Conservation (phyloP, 139 green algal genomes). For the Closterium sp. region DNA sequence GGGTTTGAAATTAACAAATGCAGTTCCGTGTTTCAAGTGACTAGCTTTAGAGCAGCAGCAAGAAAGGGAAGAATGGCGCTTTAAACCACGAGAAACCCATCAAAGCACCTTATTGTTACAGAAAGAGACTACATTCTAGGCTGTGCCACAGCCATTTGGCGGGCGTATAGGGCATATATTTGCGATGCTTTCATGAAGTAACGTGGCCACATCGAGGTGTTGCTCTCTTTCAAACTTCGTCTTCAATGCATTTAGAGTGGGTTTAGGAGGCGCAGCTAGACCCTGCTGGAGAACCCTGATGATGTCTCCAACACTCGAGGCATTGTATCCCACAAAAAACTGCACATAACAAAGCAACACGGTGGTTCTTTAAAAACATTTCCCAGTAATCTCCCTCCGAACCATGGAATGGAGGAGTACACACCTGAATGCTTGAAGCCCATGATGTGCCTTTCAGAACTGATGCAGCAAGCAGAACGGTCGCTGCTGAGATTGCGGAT, state of each 20-base stretch:
- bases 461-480: slow-evolving; percentile 21
- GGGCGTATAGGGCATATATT: not conserved
- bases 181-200: not conserved
- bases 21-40: too few species aligned
- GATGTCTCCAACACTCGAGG: not conserved
- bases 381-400: not conserved
- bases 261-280: not conserved
- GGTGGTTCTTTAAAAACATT: not conserved
- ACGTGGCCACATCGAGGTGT: not conserved
- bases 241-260: not conserved
- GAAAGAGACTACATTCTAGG: not conserved
- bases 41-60: not conserved
- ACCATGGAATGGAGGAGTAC: not conserved
- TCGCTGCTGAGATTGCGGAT: slow-evolving; percentile 23
- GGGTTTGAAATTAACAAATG: too few species aligned
- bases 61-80: not conserved
- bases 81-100: not conserved
- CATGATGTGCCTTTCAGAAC: not conserved
- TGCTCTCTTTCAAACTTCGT: not conserved
- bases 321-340: not conserved
- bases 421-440: not conserved
- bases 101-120: not conserved
- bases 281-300: not conserved
- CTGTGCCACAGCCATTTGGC: not conserved
- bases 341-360: not conserved